Conservation (phyloP, 208 protist species). For the Leishmania braziliensis region DNA sequence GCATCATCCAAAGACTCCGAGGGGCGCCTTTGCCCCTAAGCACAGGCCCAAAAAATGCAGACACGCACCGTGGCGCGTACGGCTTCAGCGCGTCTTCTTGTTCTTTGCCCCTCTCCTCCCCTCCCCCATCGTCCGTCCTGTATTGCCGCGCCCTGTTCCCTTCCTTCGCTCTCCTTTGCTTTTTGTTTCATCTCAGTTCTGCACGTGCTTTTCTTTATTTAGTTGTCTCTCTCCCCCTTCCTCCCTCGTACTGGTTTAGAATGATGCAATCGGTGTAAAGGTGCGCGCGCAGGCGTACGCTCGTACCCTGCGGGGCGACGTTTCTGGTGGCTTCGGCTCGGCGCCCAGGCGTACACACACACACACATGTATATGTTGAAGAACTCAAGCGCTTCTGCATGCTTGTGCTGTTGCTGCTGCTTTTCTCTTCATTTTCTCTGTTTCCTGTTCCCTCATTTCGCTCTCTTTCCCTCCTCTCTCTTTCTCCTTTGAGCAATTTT, state of each 20-base stretch:
- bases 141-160: background rate
- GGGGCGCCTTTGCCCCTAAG: background rate
- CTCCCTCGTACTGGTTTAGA: background rate
- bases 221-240: background rate
- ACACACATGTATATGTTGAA: background rate
- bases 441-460: background rate
- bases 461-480: background rate
- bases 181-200: background rate
- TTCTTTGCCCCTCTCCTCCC: background rate
- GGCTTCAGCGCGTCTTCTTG: background rate
- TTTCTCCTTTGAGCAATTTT: background rate
- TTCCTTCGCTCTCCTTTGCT: background rate
- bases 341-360: background rate
- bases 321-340: background rate
- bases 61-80: background rate
- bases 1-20: background rate
- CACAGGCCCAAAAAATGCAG: background rate
- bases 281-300: background rate
- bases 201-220: background rate
- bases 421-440: background rate
- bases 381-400: background rate
- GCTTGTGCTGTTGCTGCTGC: background rate
- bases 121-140: background rate
- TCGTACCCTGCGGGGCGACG: background rate
- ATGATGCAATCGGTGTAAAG: background rate